Conservation (phyloP, 1,139 yeast genomes). For the Zygotorulaspora mrakii region DNA sequence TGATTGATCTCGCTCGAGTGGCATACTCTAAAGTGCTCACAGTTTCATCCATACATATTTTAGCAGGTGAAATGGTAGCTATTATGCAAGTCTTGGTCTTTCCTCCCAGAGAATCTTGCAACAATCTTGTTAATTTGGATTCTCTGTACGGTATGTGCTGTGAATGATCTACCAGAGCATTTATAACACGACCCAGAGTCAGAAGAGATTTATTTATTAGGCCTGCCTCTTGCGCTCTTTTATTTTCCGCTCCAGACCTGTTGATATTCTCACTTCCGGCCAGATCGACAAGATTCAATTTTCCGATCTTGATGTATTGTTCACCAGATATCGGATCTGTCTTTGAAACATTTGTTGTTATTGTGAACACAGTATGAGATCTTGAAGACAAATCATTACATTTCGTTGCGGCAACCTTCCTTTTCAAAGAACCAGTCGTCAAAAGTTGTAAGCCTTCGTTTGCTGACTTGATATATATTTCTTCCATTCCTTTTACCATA, state of each 20-base stretch:
- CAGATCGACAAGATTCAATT: conserved; percentile 76
- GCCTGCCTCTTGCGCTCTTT: conserved; percentile 84
- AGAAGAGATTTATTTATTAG: conserved; percentile 78
- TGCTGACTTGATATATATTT: conserved; percentile 41
- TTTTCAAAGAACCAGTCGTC: conserved; percentile 48
- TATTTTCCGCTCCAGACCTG: conserved; percentile 73
- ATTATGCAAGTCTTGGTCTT: conserved; percentile 73
- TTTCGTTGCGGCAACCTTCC: conserved; percentile 66
- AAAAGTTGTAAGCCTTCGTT: conserved; percentile 44
- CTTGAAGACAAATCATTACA: conserved; percentile 70
- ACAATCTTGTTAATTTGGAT: conserved; percentile 70
- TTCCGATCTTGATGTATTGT: conserved; percentile 49
- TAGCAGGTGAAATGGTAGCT: conserved; percentile 81
- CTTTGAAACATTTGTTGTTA: conserved; percentile 49
- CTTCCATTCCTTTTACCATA: conserved; percentile 49
- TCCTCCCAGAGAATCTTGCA: conserved; percentile 84
- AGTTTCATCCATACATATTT: conserved; percentile 70
- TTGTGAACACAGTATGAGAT: conserved; percentile 71
- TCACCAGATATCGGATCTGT: conserved; percentile 40
- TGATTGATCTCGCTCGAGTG: conserved; percentile 71
- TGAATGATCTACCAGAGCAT: conserved; percentile 57
- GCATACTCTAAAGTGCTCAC: conserved; percentile 83
- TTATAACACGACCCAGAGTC: conserved; percentile 82
- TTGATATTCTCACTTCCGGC: conserved; percentile 86
- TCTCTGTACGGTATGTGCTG: conserved; percentile 82